Evolutionary conservation across 495 filamentous ascomycete species (phyloP).

Genomic region (Rusavskia elegans): DNA sequence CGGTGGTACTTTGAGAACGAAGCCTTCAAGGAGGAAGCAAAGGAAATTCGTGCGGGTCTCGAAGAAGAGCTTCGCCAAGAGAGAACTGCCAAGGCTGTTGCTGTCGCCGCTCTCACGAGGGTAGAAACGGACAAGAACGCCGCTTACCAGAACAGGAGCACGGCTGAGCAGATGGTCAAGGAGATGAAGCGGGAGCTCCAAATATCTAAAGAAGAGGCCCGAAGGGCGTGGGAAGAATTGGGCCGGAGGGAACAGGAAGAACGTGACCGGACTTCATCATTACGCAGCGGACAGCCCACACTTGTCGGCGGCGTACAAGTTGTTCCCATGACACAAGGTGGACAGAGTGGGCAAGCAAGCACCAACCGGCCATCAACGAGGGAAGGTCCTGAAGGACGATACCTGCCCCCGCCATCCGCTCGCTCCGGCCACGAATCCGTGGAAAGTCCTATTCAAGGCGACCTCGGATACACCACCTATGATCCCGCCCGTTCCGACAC

Average conservation of each 20-base stretch:
- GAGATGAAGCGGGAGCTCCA: slow-evolving; percentile 84
- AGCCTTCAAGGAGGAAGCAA: slow-evolving; percentile 66
- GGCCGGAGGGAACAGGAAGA: slow-evolving; percentile 90
- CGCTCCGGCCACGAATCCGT: slow-evolving; percentile 11
- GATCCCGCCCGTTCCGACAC: slow-evolving; percentile 26
- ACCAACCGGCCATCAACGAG: slow-evolving; percentile 29
- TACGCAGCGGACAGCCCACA: slow-evolving; percentile 78
- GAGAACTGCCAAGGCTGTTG: slow-evolving; percentile 48
- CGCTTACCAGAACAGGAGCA: slow-evolving; percentile 28
- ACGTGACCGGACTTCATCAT: slow-evolving; percentile 70
- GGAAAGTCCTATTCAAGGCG: slow-evolving; percentile 15
- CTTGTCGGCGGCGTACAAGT: slow-evolving; percentile 89
- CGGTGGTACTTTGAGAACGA: slow-evolving; percentile 96
- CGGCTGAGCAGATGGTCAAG: slow-evolving; percentile 23
- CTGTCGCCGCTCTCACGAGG: slow-evolving; percentile 42
- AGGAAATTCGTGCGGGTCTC: slow-evolving; percentile 71
- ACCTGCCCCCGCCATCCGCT: slow-evolving; percentile 14
- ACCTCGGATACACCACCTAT: slow-evolving; percentile 28
- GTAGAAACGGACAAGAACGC: slow-evolving; percentile 50
- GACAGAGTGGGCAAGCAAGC: slow-evolving; percentile 48
- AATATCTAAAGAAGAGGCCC: slow-evolving; percentile 92
- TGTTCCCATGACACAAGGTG: slow-evolving; percentile 78
- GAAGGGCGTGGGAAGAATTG: slow-evolving; percentile 93
- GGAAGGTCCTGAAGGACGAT: slow-evolving; percentile 32
- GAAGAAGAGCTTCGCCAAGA: slow-evolving; percentile 59